Percentiles rank a stretch among this genome's conserved stretches.
phyloP scores from a whole-genome alignment of 2,329 filamentous ascomycete species.

The Pseudogymnoascus pannorum region DNA sequence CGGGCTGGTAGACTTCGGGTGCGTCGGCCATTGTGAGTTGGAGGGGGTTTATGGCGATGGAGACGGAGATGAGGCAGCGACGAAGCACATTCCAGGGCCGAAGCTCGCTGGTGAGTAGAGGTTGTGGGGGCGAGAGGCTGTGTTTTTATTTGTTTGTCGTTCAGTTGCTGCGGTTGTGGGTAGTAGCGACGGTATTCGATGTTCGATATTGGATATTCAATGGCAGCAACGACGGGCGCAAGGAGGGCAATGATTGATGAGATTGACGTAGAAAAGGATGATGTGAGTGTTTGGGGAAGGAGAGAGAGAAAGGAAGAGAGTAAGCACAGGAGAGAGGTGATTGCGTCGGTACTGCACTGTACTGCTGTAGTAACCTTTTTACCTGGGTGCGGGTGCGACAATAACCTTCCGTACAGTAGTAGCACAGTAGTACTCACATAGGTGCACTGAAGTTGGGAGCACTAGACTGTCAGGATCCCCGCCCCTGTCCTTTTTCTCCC shows the following conservation, averaged over 20 bases:
- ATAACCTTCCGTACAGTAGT: not conserved
- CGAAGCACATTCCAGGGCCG: not conserved
- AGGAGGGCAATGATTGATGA: not conserved
- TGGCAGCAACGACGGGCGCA: not conserved
- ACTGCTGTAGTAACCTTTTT: not conserved
- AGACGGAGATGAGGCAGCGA: not conserved
- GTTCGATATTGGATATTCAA: not conserved
- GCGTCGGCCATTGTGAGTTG: not conserved
- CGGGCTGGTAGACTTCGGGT: not conserved
- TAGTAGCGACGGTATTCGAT: not conserved
- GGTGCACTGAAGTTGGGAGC: not conserved
- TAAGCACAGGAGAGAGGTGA: not conserved
- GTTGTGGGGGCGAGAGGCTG: not conserved
- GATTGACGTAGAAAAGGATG: not conserved
- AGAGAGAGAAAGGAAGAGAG: not conserved
- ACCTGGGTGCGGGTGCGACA: not conserved
- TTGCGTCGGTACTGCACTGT: not conserved
- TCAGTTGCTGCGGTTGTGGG: not conserved
- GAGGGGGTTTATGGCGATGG: not conserved
- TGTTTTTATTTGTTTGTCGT: not conserved
- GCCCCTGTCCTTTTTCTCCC: constrained; percentile 2
- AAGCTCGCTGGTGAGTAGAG: not conserved
- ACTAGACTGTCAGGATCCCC: not conserved
- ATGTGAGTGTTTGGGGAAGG: not conserved
- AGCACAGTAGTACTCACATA: not conserved